A percentile compares a stretch with the other conserved stretches of the same genome.
Evolutionary conservation across 768 basidiomycete genomes (phyloP).

Genomic region (Mycena rosella): DNA sequence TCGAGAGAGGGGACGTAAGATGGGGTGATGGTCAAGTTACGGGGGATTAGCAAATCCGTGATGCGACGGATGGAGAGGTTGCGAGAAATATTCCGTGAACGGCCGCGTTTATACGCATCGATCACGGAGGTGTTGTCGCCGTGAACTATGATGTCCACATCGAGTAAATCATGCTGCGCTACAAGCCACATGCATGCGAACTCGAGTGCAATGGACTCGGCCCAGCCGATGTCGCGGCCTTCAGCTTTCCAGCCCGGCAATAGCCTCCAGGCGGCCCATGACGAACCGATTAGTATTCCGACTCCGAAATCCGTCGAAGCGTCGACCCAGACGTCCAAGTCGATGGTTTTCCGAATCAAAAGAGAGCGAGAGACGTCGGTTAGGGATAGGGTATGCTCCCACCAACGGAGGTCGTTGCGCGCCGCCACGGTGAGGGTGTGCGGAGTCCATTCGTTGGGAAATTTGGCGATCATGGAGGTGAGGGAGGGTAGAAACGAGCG

Average conservation of each 20-base stretch:
- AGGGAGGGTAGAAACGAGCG: slow-evolving; percentile 19
- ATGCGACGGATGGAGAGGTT: slow-evolving; percentile 15
- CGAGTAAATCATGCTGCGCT: background rate
- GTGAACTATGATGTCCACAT: background rate
- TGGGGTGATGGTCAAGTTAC: slow-evolving; percentile 37
- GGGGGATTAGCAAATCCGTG: slow-evolving; percentile 24
- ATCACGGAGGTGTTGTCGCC: slow-evolving; percentile 21
- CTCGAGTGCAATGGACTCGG: background rate
- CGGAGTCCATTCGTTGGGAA: slow-evolving; percentile 22
- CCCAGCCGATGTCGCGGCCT: background rate
- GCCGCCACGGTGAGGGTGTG: background rate
- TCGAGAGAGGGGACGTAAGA: slow-evolving; percentile 42
- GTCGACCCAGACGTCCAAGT: background rate
- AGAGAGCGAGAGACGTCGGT: background rate
- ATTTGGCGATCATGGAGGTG: background rate
- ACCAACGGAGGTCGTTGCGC: slow-evolving; percentile 2
- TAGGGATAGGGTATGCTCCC: background rate
- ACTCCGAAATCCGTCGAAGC: background rate
- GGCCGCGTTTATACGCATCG: slow-evolving; percentile 12
- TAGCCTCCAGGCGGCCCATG: background rate
- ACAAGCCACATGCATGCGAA: background rate
- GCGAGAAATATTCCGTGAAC: background rate
- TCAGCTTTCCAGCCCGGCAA: background rate
- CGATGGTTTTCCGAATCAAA: background rate
- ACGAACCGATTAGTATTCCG: background rate